Conservation (phyloP, 1,139 yeast genomes). For the Hyphopichia fennica region DNA sequence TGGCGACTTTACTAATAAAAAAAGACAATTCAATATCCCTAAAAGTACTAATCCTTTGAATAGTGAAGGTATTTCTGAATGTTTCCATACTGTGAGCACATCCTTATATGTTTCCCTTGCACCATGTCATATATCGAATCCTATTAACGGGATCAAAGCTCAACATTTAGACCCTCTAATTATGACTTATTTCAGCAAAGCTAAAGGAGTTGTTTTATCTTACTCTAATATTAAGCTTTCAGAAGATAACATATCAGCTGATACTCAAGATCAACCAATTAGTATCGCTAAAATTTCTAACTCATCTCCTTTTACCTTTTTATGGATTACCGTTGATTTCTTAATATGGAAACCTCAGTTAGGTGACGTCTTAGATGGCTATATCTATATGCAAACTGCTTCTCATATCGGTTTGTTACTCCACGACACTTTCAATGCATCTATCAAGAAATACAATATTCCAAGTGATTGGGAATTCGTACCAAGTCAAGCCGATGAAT, state of each 20-base stretch:
- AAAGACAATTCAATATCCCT: constrained; percentile 20
- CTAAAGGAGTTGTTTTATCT: constrained; percentile 81
- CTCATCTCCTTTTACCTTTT: constrained; percentile 84
- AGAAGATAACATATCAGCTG: constrained; percentile 34
- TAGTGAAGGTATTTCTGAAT: constrained; percentile 50
- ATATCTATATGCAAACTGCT: constrained; percentile 88
- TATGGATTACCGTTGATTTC: constrained; percentile 85
- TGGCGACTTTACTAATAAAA: constrained; percentile 13
- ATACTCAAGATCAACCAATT: constrained; percentile 21
- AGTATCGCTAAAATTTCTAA: constrained; percentile 65
- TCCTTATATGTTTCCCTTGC: constrained; percentile 82
- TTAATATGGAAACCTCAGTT: constrained; percentile 86
- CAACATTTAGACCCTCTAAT: constrained; percentile 90
- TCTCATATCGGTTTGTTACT: constrained; percentile 89
- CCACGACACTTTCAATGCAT: constrained; percentile 93
- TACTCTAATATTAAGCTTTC: constrained; percentile 59
- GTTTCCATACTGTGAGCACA: constrained; percentile 66
- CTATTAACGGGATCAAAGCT: constrained; percentile 73
- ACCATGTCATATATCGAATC: constrained; percentile 68
- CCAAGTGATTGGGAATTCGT: constrained; percentile 83
- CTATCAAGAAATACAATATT: constrained; percentile 79
- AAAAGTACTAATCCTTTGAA: constrained; percentile 35
- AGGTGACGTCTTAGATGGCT: constrained; percentile 85
- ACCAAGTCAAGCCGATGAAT: constrained; percentile 72
- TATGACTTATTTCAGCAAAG: constrained; percentile 74